Base-by-base conservation (phyloP, 345 rosid genomes). In the Sapria himalayana region DNA sequence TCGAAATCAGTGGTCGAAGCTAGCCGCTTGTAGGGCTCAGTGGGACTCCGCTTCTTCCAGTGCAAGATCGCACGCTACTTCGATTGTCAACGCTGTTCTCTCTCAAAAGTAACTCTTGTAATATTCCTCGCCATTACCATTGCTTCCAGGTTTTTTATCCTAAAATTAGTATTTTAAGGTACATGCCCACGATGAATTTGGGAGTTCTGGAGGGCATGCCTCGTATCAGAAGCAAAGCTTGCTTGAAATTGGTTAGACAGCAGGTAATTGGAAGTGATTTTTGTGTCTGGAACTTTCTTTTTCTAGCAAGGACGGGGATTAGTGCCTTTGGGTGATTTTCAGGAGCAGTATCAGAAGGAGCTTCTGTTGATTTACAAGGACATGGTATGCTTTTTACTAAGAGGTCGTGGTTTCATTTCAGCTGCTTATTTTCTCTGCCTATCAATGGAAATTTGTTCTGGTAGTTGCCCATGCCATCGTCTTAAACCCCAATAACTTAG, bases 1-100 rank as follows among this genome's bases (percentile, higher is more conserved):
- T 29, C 67, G 94, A 53, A 81, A 89, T 45, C 94, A 82, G 22
- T 89, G 98, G 98, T 72, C 93, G 31, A 76, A 69, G 43, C 36
- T 89, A 43, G 63, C 72, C 3, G 63, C 69, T 10, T 56, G 10
- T 41, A 62, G 72, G 41, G 62, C 74, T 34, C 57, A 67, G 22
- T 89, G 94, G 98, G 22, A 50, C 44, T 56, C 71, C 19, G 56
- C 76, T 43, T 65, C 66, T 37, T 64, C 82, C 33, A 16, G 31
- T 12, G 94, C 73, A 18, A 74, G 76, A 54, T 54, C 84, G 22
- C 77, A 70, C 51, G 91, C 93, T 22, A 82, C 74, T 49, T 64
- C 76, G 15, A 80, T 89, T n/a, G 74, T 78, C 49, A 89, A 89
- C 54, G 63, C 85, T 2, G 67, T 49, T 54, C 52, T 78, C 10